Evolutionary conservation across 129 eudicot genomes (phyloP).

Genomic region (Artemisia annua): DNA sequence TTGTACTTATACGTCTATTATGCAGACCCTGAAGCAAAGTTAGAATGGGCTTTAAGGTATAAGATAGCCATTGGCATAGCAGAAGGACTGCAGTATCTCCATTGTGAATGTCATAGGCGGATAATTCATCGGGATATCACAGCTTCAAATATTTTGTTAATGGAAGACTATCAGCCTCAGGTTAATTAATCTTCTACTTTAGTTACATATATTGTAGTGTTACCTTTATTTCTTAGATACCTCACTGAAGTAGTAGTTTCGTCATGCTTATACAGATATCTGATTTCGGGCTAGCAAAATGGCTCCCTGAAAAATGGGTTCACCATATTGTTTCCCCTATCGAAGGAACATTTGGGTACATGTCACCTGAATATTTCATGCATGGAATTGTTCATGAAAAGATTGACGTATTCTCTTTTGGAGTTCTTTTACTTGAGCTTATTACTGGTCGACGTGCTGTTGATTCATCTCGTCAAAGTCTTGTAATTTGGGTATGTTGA

Average conservation of each 20-base stretch:
- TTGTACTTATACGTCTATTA: too few relatives aligned
- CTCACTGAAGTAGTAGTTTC: neutral
- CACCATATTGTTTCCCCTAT: conserved; percentile 89
- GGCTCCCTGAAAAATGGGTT: conserved; percentile 94
- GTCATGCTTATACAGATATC: conserved; percentile 63
- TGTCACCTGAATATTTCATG: conserved; percentile 99
- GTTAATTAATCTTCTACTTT: conserved; percentile 32
- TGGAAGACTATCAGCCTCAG: conserved; percentile 83
- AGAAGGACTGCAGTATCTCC: conserved; percentile 87
- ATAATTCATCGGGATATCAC: conserved; percentile 93
- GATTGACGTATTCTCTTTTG: conserved; percentile 92
- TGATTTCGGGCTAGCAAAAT: conserved; percentile 93
- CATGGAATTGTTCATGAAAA: conserved; percentile 94
- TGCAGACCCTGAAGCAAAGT: conserved; percentile 34
- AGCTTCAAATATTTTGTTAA: conserved; percentile 84
- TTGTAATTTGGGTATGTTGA: conserved; percentile 81
- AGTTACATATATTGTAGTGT: neutral
- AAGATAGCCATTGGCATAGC: conserved; percentile 86
- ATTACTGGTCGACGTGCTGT: conserved; percentile 97
- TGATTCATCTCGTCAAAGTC: conserved; percentile 89
- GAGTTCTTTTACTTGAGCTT: conserved; percentile 88
- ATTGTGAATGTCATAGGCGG: conserved; percentile 79
- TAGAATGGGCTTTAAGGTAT: conserved; percentile 72
- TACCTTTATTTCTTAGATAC: neutral
- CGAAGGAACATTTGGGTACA: conserved; percentile 98